Percentiles rank a stretch among this genome's conserved stretches.
Evolutionary conservation across 345 rosid species (phyloP).

Genomic region (Eucalyptus brandiana): DNA sequence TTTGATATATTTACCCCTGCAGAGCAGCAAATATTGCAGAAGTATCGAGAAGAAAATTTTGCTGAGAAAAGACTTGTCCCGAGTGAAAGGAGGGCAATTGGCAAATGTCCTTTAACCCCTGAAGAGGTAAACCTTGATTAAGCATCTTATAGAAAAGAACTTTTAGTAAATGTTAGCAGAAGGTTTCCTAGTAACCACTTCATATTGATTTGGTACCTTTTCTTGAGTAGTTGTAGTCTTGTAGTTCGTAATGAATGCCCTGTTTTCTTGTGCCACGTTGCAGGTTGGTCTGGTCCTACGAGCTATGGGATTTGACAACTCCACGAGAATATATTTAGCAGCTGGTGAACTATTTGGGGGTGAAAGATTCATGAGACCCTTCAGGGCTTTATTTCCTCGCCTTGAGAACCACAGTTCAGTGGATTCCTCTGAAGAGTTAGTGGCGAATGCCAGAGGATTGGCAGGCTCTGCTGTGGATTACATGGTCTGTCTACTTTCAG

Average conservation of each 20-base stretch:
- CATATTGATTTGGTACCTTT: background rate
- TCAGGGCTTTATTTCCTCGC: conserved; percentile 64
- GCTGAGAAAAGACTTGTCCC: conserved; percentile 58
- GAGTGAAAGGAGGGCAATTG: conserved; percentile 74
- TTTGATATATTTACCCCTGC: conserved; percentile 72
- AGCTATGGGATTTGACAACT: conserved; percentile 86
- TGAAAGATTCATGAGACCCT: conserved; percentile 81
- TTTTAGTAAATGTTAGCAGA: background rate
- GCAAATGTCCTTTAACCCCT: conserved; percentile 88
- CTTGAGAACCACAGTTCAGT: conserved; percentile 94
- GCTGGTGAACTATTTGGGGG: conserved; percentile 98
- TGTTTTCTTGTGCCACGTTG: background rate
- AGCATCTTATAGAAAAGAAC: background rate
- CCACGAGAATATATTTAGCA: conserved; percentile 86
- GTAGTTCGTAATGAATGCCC: background rate
- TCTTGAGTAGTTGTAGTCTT: background rate
- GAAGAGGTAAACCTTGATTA: conserved; percentile 14
- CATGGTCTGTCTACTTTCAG: conserved; percentile 97
- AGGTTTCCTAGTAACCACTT: background rate
- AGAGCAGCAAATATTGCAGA: conserved; percentile 64
- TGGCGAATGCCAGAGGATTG: conserved; percentile 50
- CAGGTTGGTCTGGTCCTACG: conserved; percentile 91
- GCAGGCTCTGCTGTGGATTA: conserved; percentile 99
- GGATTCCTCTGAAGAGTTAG: conserved; percentile 62
- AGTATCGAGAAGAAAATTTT: conserved; percentile 83